A percentile compares a stretch with the other conserved stretches of the same genome.
Conservation (phyloP, 176 grass and related monocot species). For the Aegilops bicornis region DNA sequence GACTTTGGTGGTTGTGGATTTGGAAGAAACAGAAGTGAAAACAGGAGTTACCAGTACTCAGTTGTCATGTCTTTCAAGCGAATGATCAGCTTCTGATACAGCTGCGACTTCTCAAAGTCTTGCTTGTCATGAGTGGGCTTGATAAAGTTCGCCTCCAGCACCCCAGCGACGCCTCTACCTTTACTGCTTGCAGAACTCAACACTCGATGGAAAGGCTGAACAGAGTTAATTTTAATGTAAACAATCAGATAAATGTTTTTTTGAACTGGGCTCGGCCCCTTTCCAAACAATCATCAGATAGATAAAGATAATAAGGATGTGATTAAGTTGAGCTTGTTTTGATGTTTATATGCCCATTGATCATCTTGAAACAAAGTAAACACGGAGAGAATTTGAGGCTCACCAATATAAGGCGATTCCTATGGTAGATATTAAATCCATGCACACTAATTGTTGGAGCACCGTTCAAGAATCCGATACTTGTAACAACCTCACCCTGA, state of each 20-base stretch:
- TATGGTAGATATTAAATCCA: constrained; percentile 70
- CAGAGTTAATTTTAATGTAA: not conserved
- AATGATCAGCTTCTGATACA: constrained; percentile 48
- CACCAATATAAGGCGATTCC: constrained; percentile 63
- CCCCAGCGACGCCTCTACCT: constrained; percentile 39
- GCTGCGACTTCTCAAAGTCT: constrained; percentile 51
- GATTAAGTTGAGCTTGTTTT: not conserved
- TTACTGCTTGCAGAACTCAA: constrained; percentile 35
- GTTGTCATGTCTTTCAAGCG: constrained; percentile 59
- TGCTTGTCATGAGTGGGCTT: constrained; percentile 68
- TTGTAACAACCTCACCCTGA: constrained; percentile 49
- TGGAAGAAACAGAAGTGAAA: not conserved
- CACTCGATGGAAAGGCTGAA: constrained; percentile 55
- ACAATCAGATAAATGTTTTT: not conserved
- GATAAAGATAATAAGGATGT: not conserved
- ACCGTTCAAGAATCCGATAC: constrained; percentile 57
- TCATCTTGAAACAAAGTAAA: constrained; percentile 12
- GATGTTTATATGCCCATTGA: not conserved
- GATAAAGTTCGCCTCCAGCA: constrained; percentile 54
- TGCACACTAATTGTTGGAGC: constrained; percentile 46
- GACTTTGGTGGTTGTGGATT: not conserved
- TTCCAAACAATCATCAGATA: not conserved
- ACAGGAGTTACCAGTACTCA: constrained; percentile 48
- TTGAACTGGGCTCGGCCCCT: too few relatives aligned
- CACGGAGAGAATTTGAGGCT: not conserved